Evolutionary conservation across 1,284 basidiomycete species (phyloP), one percentile per base, ranked within the genome.

Genomic region (Irpex sp.): DNA sequence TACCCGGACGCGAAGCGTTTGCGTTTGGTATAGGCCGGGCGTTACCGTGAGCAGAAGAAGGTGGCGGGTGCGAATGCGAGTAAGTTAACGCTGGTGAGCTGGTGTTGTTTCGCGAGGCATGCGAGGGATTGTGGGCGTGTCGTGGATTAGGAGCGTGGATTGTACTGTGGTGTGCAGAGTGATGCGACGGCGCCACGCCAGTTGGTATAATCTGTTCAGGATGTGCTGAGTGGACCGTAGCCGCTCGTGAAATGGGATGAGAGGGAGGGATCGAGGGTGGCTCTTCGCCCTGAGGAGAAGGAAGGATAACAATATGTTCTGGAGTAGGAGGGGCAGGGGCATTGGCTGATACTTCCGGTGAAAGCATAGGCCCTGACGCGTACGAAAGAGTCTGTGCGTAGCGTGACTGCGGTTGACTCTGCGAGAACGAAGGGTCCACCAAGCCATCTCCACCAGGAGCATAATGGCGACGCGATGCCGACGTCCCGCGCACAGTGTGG

Each of bases 271-370:
- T 44, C 17, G 68, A 68, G 11, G 71, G 64, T n/a, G 64, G 63
- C 34, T 72, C 68, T 48, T 69, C 70, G 17, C 66, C 64, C 58
- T 72, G 69, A n/a, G 70, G 70, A 19, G 73, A 75, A 57, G 74
- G 74, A n/a, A 75, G 66, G 26, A 75, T 62, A 11, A 72, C 69
- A 47, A 75, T 75, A 65, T 71, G 73, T 66, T 75, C 74, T 52
- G 74, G 74, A 13, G 69, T 70, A n/a, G 65, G 68, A 31, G 71
- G 69, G 31, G 70, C 69, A 11, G 66, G 62, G 8, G 60, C 65
- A 34, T 62, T 65, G 5, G 59, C 56, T 7, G 52, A 61, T 19
- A 56, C 17, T 5, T 59, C 11, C 11, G 61, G 57, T 55, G 44
- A 37, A 49, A 56, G 61, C 57, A 21, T 58, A 55, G 49, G 68